Conservation (phyloP, 306 rosid genomes). For the Arachis stenosperma region DNA sequence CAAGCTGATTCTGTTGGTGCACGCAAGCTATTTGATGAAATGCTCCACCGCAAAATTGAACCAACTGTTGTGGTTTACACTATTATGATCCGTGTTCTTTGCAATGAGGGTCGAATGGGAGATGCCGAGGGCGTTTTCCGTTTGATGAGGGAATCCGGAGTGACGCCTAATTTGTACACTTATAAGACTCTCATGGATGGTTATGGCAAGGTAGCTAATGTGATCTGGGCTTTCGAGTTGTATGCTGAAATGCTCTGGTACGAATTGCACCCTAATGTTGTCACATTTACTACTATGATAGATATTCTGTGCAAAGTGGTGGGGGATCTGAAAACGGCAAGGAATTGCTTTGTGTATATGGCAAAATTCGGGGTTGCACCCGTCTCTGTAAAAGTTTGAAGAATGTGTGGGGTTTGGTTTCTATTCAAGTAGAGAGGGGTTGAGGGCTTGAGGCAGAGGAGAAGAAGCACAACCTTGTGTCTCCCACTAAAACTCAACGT, state of each 20-base stretch:
- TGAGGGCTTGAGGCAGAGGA: no score
- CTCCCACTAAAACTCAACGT: no score
- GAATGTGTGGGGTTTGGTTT: no score
- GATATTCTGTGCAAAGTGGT: conserved; percentile 50
- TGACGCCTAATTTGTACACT: conserved; percentile 60
- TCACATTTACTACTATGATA: conserved; percentile 42
- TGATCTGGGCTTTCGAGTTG: conserved; percentile 46
- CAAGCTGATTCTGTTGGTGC: conserved; percentile 51
- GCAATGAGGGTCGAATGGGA: no score
- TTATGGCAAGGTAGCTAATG: conserved; percentile 57
- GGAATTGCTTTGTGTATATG: conserved; percentile 52
- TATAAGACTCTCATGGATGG: conserved; percentile 75
- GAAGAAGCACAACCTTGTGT: no score
- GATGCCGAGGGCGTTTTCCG: no score
- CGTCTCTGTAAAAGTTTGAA: no score
- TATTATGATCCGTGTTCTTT: no score
- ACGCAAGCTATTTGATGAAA: conserved; percentile 23
- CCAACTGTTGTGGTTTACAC: no score
- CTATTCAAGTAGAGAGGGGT: no score
- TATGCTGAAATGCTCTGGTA: conserved; percentile 47
- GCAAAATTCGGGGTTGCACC: conserved; percentile 61
- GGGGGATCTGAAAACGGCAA: conserved; percentile 52
- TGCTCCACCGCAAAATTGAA: no score
- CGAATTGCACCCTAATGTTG: conserved; percentile 39
- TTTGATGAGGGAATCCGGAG: neutral